A percentile compares a stretch with the other conserved stretches of the same genome.
Conservation (phyloP, 768 basidiomycete species). For the Calocera cornea region DNA sequence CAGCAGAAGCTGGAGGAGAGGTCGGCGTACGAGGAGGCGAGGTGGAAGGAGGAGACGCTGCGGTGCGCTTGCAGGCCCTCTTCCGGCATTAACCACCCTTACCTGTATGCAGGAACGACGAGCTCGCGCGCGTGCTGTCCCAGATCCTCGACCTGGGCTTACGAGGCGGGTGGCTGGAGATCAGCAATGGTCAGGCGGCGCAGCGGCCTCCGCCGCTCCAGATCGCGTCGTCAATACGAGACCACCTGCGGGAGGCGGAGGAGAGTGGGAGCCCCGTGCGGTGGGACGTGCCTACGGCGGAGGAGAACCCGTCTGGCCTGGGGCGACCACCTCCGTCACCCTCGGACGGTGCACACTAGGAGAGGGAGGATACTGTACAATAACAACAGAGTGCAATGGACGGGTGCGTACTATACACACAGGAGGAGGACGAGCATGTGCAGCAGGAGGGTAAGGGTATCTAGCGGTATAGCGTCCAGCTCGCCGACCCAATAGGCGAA, state of each 20-base stretch:
- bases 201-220: not conserved
- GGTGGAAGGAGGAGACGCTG: slow-evolving; percentile 32
- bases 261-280: not conserved
- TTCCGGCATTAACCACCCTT: not conserved
- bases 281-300: not conserved
- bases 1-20: slow-evolving; percentile 28
- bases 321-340: not conserved
- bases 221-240: not conserved
- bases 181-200: slow-evolving; percentile 17
- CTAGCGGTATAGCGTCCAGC: too few species aligned
- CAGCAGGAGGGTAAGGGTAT: too few species aligned
- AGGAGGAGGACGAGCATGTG: too few species aligned
- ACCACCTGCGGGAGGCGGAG: not conserved
- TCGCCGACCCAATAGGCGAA: too few species aligned
- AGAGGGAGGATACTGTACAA: not conserved
- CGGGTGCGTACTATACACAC: not conserved
- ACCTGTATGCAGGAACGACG: slow-evolving; percentile 40
- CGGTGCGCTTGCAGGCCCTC: slow-evolving; percentile 27
- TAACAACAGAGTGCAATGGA: not conserved
- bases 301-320: not conserved
- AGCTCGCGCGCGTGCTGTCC: slow-evolving; percentile 50
- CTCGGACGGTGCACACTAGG: not conserved
- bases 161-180: slow-evolving; percentile 49
- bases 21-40: slow-evolving; percentile 32
- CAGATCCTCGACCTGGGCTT: slow-evolving; percentile 56